A percentile compares a stretch with the other conserved stretches of the same genome.
Evolutionary conservation across 2,329 filamentous ascomycete species (phyloP).

Genomic region (Colletotrichum sp.): DNA sequence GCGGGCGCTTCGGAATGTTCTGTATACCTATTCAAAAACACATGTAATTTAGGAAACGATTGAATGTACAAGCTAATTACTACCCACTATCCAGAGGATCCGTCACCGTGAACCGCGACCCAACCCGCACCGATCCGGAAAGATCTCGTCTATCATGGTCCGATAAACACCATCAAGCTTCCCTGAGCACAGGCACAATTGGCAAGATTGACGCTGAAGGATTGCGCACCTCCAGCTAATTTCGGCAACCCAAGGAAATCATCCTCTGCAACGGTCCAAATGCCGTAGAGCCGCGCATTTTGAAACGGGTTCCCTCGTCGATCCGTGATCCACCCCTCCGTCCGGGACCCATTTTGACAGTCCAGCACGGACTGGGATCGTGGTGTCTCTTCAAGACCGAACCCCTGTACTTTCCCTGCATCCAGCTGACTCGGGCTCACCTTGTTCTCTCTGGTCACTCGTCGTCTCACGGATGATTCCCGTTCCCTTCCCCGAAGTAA

Average conservation of each 20-base stretch:
- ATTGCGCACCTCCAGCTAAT: background rate
- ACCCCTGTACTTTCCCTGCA: background rate
- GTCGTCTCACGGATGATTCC: background rate
- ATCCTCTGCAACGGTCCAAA: background rate
- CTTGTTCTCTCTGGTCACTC: background rate
- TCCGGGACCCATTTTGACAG: background rate
- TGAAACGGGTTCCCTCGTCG: background rate
- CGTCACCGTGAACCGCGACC: background rate
- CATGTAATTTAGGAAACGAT: background rate
- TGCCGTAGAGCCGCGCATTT: background rate
- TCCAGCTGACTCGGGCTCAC: background rate
- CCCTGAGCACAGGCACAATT: background rate
- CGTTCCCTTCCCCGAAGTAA: background rate
- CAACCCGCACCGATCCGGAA: background rate
- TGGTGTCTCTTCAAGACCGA: background rate
- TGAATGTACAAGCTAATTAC: background rate
- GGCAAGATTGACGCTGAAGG: background rate
- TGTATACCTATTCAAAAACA: background rate
- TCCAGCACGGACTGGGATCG: background rate
- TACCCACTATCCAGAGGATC: background rate
- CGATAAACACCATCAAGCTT: background rate
- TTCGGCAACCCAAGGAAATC: background rate
- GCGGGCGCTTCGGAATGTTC: background rate
- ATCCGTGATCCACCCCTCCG: background rate
- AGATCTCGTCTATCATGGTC: background rate